Conservation (phyloP, 164 flowering plant genomes). For the Euptelea pleiosperma region DNA sequence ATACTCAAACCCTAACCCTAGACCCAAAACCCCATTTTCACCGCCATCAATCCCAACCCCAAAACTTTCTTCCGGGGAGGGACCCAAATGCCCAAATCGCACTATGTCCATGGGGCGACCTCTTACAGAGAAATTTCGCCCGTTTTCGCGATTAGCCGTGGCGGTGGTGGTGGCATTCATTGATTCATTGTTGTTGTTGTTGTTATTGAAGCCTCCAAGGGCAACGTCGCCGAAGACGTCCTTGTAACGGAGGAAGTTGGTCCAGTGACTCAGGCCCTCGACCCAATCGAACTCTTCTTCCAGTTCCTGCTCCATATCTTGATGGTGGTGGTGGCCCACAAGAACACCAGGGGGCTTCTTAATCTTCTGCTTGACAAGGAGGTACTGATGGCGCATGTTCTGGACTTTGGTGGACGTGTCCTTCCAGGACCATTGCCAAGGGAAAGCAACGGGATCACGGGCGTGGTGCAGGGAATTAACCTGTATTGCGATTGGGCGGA, state of each 20-base stretch:
- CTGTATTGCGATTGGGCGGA: conserved; percentile 60
- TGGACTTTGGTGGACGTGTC: conserved; percentile 92
- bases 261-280: conserved; percentile 79
- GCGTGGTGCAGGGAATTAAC: conserved; percentile 72
- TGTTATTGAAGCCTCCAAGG: conserved; percentile 26
- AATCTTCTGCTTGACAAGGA: conserved; percentile 88
- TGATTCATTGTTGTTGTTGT: conserved; percentile 2
- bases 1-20: conserved; percentile 60
- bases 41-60: conserved; percentile 51
- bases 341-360: conserved; percentile 33
- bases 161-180: conserved; percentile 16
- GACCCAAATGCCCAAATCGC: conserved; percentile 42
- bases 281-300: conserved; percentile 76
- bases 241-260: conserved; percentile 80
- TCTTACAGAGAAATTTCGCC: conserved; percentile 28
- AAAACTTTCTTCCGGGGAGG: conserved; percentile 44
- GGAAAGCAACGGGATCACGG: conserved; percentile 59
- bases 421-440: conserved; percentile 95
- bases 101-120: conserved; percentile 30
- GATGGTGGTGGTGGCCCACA: background rate
- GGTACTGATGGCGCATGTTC: conserved; percentile 94
- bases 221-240: conserved; percentile 86
- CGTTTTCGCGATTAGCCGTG: conserved; percentile 16
- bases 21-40: conserved; percentile 60
- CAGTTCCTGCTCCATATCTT: conserved; percentile 5